Conservation (phyloP, 495 filamentous ascomycete species). For the Viridothelium virens region DNA sequence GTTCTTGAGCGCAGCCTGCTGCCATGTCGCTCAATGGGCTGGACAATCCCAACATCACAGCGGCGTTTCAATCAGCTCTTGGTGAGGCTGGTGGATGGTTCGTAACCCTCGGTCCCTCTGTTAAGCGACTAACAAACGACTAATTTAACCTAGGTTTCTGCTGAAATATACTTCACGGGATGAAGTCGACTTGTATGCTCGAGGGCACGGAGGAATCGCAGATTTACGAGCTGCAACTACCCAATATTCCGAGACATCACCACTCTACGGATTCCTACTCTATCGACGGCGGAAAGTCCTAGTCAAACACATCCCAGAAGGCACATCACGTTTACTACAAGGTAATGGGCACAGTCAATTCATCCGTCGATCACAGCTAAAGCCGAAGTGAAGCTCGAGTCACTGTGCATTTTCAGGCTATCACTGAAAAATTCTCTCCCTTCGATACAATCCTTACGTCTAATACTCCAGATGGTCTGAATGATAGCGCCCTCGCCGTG, state of each 20-base stretch:
- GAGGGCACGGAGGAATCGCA: conserved; percentile 73
- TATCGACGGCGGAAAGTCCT: conserved; percentile 87
- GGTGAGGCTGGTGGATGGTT: conserved; percentile 92
- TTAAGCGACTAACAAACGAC: background rate
- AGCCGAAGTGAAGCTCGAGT: conserved; percentile 58
- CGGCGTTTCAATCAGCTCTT: conserved; percentile 73
- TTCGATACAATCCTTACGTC: conserved; percentile 78
- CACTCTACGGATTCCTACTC: conserved; percentile 83
- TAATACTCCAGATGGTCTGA: conserved; percentile 65
- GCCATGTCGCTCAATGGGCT: conserved; percentile 95
- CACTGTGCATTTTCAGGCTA: conserved; percentile 83
- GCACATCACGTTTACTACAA: conserved; percentile 80
- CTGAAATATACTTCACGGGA: conserved; percentile 87
- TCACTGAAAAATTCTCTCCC: conserved; percentile 78
- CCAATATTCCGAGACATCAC: conserved; percentile 71
- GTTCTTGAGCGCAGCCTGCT: background rate
- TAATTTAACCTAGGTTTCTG: conserved; percentile 61
- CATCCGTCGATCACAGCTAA: conserved; percentile 2
- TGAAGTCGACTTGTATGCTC: conserved; percentile 69
- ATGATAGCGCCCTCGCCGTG: conserved; percentile 76
- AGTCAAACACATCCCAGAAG: conserved; percentile 85
- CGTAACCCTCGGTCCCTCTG: conserved; percentile 34
- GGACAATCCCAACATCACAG: conserved; percentile 69
- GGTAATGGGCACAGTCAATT: conserved; percentile 44
- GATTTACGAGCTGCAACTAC: conserved; percentile 74